Evolutionary conservation across 805 yeast genomes (phyloP).

Genomic region (Yamadazyma phyllophila): DNA sequence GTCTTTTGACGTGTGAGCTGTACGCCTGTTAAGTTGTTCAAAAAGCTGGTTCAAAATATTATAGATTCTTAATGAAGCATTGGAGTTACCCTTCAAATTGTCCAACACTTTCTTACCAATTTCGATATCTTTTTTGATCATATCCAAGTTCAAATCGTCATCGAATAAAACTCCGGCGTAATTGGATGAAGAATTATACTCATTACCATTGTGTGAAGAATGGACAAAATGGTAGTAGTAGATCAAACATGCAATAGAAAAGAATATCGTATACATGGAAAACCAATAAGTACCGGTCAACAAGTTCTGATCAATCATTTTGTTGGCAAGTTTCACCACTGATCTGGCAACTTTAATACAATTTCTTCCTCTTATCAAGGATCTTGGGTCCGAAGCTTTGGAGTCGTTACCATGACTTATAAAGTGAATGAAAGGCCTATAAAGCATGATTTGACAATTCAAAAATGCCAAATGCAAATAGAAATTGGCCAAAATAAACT

Average conservation of each 20-base stretch:
- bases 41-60: slow-evolving; percentile 75
- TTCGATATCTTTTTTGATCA: slow-evolving; percentile 75
- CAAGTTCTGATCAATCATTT: slow-evolving; percentile 69
- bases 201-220: slow-evolving; percentile 16
- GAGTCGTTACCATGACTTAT: slow-evolving; percentile 52
- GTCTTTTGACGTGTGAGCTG: slow-evolving; percentile 46
- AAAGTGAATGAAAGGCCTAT: slow-evolving; percentile 86
- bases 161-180: slow-evolving; percentile 46
- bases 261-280: slow-evolving; percentile 83
- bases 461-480: slow-evolving; percentile 68
- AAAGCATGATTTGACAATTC: slow-evolving; percentile 76
- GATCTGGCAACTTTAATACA: slow-evolving; percentile 83
- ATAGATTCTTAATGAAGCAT: slow-evolving; percentile 79
- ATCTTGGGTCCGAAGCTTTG: slow-evolving; percentile 50
- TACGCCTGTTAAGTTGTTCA: slow-evolving; percentile 71
- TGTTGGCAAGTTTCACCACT: slow-evolving; percentile 77
- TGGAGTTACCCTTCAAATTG: slow-evolving; percentile 66
- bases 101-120: slow-evolving; percentile 74
- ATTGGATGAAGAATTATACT: slow-evolving; percentile 27
- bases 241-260: slow-evolving; percentile 82
- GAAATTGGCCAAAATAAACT: slow-evolving; percentile 71
- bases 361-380: slow-evolving; percentile 71
- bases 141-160: slow-evolving; percentile 48
- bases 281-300: slow-evolving; percentile 90
- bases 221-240: slow-evolving; percentile 66